Conservation (phyloP, 2,329 filamentous ascomycete species). For the Pseudogymnoascus sp. region DNA sequence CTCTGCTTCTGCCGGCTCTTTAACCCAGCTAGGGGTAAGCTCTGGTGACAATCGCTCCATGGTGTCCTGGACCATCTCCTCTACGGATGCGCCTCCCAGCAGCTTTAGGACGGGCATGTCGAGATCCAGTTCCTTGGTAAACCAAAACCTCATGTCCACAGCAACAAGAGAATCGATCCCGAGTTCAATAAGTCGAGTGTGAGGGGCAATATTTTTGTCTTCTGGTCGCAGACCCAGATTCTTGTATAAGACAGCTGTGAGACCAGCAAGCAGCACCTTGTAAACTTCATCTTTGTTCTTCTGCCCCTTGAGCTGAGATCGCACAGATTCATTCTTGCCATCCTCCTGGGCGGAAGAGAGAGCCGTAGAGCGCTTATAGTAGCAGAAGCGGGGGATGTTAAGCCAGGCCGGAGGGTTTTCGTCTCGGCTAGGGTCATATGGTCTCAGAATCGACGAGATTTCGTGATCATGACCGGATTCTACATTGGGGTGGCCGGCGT, state of each 20-base stretch:
- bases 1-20: neutral
- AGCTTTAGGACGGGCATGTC: slow-evolving; percentile 40
- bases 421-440: slow-evolving; percentile 12
- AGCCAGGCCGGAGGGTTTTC: slow-evolving; percentile 15
- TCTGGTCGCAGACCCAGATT: neutral
- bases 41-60: neutral
- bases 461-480: neutral
- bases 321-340: neutral
- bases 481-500: neutral
- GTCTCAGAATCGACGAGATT: neutral
- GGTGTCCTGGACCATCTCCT: slow-evolving; percentile 11
- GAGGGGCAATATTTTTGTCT: neutral
- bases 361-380: no score
- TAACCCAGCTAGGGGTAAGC: neutral
- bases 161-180: slow-evolving; percentile 9
- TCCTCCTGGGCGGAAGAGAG: neutral
- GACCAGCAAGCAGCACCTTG: neutral
- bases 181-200: neutral
- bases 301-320: neutral
- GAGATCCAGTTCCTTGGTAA: slow-evolving; percentile 14
- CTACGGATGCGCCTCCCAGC: slow-evolving; percentile 27
- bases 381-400: neutral
- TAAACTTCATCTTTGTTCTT: neutral
- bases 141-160: slow-evolving; percentile 7
- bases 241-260: neutral